Evolutionary conservation across 73 alveolate genomes (phyloP), one percentile per base, ranked within the genome.

Genomic region (Tetrahymena elliotti): DNA sequence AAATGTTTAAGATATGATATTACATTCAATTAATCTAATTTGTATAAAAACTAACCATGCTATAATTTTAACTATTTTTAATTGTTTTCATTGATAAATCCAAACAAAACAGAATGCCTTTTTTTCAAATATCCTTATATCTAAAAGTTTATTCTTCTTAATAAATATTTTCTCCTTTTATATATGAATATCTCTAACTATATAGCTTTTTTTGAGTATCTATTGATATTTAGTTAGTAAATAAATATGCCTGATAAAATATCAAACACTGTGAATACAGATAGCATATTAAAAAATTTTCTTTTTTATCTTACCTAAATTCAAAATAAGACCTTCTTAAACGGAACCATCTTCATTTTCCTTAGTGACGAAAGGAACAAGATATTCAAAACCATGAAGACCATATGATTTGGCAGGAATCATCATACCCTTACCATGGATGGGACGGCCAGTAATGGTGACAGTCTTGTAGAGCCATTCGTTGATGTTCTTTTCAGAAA

Each of bases 401-500:
- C 93, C 94, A 88, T 38, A 94, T 84, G 93, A 94, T 22, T 84
- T 92, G 27, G 95, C 82, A 33, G 93, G 93, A 41, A 94, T 92
- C 83, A 47, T 40, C 96, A 94, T 94, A 34, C 94, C 94, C 92
- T 34, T 34, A 53, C 93, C 93, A 88, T 94, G 96, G 83, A 94
- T 88, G 33, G 96, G 95, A 84, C 96, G 93, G 47, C 96, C 96
- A 54, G 94, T 94, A n/a, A 94, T 54, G 93, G 93, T 33, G 15
- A 94, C 96, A n/a, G 95, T 53, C 93, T 94, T 94, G 34, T 94
- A 94, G 40, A 94, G 94, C 96, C 96, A 94, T 16, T 94, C 95
- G 12, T 94, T 16, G 34, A 84, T 36, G 83, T 84, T 94, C 31
- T 93, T 84, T 38, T 92, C 93, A 94, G 82, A 52, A 93, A 94